phyloP scores from a whole-genome alignment of 1,139 yeast genomes.

The Martiniozyma asiatica region DNA sequence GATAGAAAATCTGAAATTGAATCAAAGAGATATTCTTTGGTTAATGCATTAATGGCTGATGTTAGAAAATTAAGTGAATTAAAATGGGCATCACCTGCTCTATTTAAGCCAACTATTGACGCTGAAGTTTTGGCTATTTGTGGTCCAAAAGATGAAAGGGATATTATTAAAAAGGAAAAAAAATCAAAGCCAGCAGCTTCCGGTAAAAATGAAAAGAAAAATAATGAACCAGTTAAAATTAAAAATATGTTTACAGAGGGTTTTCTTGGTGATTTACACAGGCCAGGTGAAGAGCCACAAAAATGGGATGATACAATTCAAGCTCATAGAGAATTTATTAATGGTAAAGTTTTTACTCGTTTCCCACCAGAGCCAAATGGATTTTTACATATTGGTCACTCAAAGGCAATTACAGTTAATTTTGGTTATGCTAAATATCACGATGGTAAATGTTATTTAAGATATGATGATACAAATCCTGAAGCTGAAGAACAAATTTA shows the following conservation, averaged over 20 bases:
- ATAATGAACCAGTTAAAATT: slow-evolving; percentile 21
- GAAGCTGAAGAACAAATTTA: slow-evolving; percentile 95
- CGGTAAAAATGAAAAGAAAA: slow-evolving; percentile 10
- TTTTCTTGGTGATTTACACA: slow-evolving; percentile 87
- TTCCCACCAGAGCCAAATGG: slow-evolving; percentile 99
- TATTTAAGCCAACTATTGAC: slow-evolving; percentile 81
- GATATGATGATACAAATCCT: slow-evolving; percentile 97
- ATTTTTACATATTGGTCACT: slow-evolving; percentile 91
- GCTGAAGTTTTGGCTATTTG: slow-evolving; percentile 52
- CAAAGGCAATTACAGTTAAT: slow-evolving; percentile 94
- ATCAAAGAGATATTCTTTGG: slow-evolving; percentile 62
- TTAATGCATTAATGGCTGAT: slow-evolving; percentile 67
- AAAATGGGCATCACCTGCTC: slow-evolving; percentile 86
- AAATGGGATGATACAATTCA: slow-evolving; percentile 72
- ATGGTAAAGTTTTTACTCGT: slow-evolving; percentile 79
- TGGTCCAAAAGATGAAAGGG: slow-evolving; percentile 97
- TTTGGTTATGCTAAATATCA: slow-evolving; percentile 86
- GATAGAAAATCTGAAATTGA: slow-evolving; percentile 46
- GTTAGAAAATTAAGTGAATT: slow-evolving; percentile 61
- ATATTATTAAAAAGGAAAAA: slow-evolving; percentile 69
- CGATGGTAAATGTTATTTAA: slow-evolving; percentile 76
- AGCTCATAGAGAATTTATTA: slow-evolving; percentile 65
- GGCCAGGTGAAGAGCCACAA: slow-evolving; percentile 92
- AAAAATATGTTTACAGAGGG: slow-evolving; percentile 94
- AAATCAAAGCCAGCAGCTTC: slow-evolving; percentile 23